Conservation (phyloP, 2,329 filamentous ascomycete genomes). For the Stachybotrys chlorohalonatus region DNA sequence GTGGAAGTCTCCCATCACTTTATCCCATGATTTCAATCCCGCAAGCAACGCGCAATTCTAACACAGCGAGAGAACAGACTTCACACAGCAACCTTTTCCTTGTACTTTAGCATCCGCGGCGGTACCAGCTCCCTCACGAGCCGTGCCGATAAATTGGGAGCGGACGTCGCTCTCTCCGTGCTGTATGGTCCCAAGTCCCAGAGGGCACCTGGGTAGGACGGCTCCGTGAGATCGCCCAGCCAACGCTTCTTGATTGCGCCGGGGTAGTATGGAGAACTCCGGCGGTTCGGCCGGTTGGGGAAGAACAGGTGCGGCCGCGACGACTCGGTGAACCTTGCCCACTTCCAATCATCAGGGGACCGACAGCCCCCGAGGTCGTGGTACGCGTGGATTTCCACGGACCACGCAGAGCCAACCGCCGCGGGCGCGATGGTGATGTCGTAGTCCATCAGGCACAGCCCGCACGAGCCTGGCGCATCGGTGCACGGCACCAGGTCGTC, state of each 20-base stretch:
- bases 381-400: conserved; percentile 7
- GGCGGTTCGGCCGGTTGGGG: conserved; percentile 12
- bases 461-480: conserved; percentile 10
- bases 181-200: neutral
- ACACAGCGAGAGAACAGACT: too few relatives aligned
- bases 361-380: conserved; percentile 13
- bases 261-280: conserved; percentile 7
- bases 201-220: neutral
- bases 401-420: conserved; percentile 3
- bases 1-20: too few relatives aligned
- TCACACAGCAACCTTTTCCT: neutral
- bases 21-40: too few relatives aligned
- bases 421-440: conserved; percentile 9
- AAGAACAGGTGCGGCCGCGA: conserved; percentile 10
- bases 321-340: conserved; percentile 14
- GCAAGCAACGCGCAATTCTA: too few relatives aligned
- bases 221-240: conserved; percentile 1
- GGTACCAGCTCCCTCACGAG: too few relatives aligned
- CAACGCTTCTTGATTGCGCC: conserved; percentile 9
- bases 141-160: too few relatives aligned
- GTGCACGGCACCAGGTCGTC: conserved; percentile 7
- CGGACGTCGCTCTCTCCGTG: too few relatives aligned
- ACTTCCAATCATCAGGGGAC: conserved; percentile 14
- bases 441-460: conserved; percentile 14
- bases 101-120: neutral